Evolutionary conservation across 2,329 filamentous ascomycete genomes (phyloP), one percentile per base, ranked within the genome.

Genomic region (Colletotrichum shisoi): DNA sequence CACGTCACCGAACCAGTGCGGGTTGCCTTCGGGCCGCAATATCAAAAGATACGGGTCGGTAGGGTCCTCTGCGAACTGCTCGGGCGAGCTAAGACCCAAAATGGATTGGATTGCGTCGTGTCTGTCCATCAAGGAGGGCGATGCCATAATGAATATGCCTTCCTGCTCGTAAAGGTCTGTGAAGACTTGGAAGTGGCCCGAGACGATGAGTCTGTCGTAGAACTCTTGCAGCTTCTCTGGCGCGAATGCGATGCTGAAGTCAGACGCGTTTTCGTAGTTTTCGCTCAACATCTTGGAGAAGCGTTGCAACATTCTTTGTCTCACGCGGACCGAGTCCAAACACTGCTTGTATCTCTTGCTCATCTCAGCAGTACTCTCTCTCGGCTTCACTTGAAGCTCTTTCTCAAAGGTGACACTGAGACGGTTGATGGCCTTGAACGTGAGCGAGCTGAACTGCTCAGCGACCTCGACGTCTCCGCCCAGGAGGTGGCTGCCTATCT

Each of bases 311-410:
- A 98, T 98, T 78, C 95, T 87, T 79, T 99, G 95, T 24, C 95
- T 89, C 64, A 98, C 94, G 73, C 95, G 93, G 24, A 98, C 96
- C 0, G 95, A 98, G 77, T 99, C 95, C 2, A 99, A 82, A 70
- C 94, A 93, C 69, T 93, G 91, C 79, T 97, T 98, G 83, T 98
- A 99, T 52, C 95, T 88, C 81, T 96, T 97, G 78, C 95, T 96
- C 91, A 97, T 96, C 70, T 97, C 94, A 9, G 87, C 81, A 0
- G 90, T 87, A 63, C 90, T 91, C 78, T 98, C 94, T 72, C 93
- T 93, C 1, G 92, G 89, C 72, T 92, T 91, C 63, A 90, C 87
- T 71, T 94, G 91, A 57, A 98, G 83, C 77, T 99, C 95, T 72
- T 89, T 90, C 77, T 98, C 95, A 72, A 98, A 99, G 19, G 95